Evolutionary conservation across 257 asterid species (phyloP).

Genomic region (Jaltomata sinuosa): DNA sequence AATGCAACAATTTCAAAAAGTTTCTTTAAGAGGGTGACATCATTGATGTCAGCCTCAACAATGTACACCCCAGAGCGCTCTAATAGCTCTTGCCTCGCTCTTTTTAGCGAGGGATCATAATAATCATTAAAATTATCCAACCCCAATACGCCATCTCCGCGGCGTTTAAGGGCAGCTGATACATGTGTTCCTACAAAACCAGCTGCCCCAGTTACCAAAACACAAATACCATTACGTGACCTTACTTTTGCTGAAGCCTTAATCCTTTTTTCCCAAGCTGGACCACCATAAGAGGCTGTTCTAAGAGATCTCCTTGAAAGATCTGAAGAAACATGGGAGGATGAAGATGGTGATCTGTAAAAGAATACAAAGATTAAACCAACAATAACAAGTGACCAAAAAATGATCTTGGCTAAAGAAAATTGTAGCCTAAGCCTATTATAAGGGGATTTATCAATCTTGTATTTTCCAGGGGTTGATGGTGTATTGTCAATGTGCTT

Average conservation of each 20-base stretch:
- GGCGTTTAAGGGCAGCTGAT: constrained; percentile 85
- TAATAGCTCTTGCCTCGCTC: constrained; percentile 68
- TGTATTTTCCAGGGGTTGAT: constrained; percentile 87
- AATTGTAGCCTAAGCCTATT: constrained; percentile 64
- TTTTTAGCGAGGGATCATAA: constrained; percentile 70
- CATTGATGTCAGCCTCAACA: constrained; percentile 92
- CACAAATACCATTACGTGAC: constrained; percentile 77
- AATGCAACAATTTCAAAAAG: constrained; percentile 74
- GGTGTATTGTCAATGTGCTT: constrained; percentile 80
- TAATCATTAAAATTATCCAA: constrained; percentile 76
- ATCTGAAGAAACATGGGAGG: constrained; percentile 49
- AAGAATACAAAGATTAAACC: constrained; percentile 72
- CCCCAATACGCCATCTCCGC: constrained; percentile 92
- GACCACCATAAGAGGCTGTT: constrained; percentile 50
- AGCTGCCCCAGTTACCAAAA: constrained; percentile 92
- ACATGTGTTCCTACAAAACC: constrained; percentile 96
- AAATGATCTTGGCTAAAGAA: constrained; percentile 65
- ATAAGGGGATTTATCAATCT: constrained; percentile 85
- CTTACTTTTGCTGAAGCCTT: constrained; percentile 66
- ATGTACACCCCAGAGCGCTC: constrained; percentile 79
- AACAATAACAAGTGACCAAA: constrained; percentile 75
- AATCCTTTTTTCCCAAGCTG: constrained; percentile 57
- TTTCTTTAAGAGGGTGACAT: constrained; percentile 43
- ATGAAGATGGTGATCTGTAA: constrained; percentile 62
- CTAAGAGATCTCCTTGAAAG: constrained; percentile 81